Percentiles rank a stretch among this genome's conserved stretches.
Conservation (phyloP, 2,329 filamentous ascomycete genomes). For the Pezicula neosporulosa region DNA sequence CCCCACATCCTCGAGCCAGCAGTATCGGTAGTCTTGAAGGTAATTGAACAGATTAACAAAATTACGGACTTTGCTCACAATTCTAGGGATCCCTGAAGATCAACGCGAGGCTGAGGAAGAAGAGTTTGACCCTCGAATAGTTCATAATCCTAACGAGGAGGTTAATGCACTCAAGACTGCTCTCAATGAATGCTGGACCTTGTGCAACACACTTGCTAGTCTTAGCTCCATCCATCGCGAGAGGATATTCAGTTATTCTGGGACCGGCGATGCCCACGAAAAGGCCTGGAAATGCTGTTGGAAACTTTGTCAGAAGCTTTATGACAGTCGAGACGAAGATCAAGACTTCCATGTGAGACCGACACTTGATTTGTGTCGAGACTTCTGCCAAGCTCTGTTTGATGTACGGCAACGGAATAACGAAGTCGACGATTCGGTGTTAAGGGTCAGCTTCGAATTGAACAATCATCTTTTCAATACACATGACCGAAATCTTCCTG, state of each 20-base stretch:
- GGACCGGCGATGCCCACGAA: slow-evolving; percentile 74
- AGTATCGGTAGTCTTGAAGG: slow-evolving; percentile 76
- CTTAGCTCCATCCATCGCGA: slow-evolving; percentile 81
- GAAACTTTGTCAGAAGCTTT: slow-evolving; percentile 86
- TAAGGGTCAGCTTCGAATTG: slow-evolving; percentile 90
- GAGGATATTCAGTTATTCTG: slow-evolving; percentile 72
- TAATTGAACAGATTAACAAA: slow-evolving; percentile 32
- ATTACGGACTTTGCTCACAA: slow-evolving; percentile 18
- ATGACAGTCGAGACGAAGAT: slow-evolving; percentile 73
- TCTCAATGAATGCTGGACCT: slow-evolving; percentile 85
- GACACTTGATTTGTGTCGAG: slow-evolving; percentile 82
- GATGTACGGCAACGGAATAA: slow-evolving; percentile 78
- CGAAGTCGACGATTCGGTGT: slow-evolving; percentile 77
- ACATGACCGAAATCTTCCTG: slow-evolving; percentile 78
- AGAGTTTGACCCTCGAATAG: slow-evolving; percentile 39
- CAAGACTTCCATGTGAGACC: slow-evolving; percentile 65
- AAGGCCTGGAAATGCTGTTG: slow-evolving; percentile 93
- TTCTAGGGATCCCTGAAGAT: slow-evolving; percentile 33
- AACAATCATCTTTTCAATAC: slow-evolving; percentile 96
- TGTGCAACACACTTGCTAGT: slow-evolving; percentile 86
- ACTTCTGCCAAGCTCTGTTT: slow-evolving; percentile 90
- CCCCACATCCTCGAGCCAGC: slow-evolving; percentile 53
- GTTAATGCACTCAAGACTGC: slow-evolving; percentile 69
- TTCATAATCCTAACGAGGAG: slow-evolving; percentile 52
- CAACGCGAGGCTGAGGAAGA: slow-evolving; percentile 50